Evolutionary conservation across 768 basidiomycete species (phyloP).

Genomic region (Rubroboletus pulcherrimus): DNA sequence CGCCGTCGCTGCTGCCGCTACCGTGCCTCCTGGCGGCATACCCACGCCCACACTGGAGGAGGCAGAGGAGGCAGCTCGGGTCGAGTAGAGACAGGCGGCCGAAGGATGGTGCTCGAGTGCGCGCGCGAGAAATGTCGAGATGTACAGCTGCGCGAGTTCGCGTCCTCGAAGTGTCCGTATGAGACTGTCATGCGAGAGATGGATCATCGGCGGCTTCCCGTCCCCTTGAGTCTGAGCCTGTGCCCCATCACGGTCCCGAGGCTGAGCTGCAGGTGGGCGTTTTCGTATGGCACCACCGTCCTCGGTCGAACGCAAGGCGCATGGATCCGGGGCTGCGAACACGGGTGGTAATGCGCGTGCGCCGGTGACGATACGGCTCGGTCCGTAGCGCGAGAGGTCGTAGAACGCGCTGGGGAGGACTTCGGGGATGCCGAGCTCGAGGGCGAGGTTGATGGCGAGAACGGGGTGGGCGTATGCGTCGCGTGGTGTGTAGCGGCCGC

Average conservation of each 20-base stretch:
- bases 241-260: background rate
- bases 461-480: slow-evolving; percentile 63
- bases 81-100: slow-evolving; percentile 43
- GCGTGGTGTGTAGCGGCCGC: slow-evolving; percentile 56
- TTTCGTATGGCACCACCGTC: background rate
- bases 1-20: background rate
- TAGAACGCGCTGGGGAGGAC: slow-evolving; percentile 72
- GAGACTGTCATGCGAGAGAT: slow-evolving; percentile 40
- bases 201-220: slow-evolving; percentile 10
- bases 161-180: slow-evolving; percentile 55
- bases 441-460: slow-evolving; percentile 64
- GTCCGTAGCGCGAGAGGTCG: slow-evolving; percentile 69
- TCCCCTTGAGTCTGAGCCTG: background rate
- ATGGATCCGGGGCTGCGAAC: slow-evolving; percentile 26
- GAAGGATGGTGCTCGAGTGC: slow-evolving; percentile 55
- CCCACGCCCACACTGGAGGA: background rate
- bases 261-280: background rate
- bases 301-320: background rate
- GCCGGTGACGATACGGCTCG: slow-evolving; percentile 62
- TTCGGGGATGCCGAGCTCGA: slow-evolving; percentile 54
- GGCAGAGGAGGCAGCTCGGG: slow-evolving; percentile 14
- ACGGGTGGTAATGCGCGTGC: slow-evolving; percentile 34
- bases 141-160: slow-evolving; percentile 58
- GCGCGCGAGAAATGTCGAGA: slow-evolving; percentile 55
- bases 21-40: background rate